Conservation (phyloP, 129 eudicot genomes). For the Gnaphalium uliginosum region DNA sequence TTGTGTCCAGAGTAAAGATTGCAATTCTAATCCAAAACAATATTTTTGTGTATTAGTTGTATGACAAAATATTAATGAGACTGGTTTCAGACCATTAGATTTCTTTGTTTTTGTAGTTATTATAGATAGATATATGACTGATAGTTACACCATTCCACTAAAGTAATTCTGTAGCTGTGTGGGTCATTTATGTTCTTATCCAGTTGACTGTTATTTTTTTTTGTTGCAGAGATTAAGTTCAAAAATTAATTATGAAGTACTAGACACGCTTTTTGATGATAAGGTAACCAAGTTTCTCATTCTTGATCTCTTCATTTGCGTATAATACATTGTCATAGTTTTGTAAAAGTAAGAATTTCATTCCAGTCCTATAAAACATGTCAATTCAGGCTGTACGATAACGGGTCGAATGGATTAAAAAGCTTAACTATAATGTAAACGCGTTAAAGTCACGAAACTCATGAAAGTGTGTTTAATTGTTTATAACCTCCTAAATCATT, state of each 20-base stretch:
- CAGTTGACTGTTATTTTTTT: neutral
- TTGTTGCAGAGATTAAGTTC: conserved; percentile 47
- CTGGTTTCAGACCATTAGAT: conserved; percentile 1
- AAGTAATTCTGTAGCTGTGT: neutral
- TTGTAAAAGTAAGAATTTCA: neutral
- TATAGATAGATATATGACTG: neutral
- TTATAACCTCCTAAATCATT: neutral
- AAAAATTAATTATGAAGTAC: conserved; percentile 41
- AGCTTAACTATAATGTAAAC: neutral
- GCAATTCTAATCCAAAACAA: neutral
- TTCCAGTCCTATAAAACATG: neutral
- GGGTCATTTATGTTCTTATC: neutral
- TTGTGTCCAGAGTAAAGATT: neutral
- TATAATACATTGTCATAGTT: neutral
- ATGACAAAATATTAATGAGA: neutral
- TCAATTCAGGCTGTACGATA: neutral
- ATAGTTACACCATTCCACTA: neutral
- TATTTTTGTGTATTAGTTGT: neutral
- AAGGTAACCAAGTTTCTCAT: conserved; percentile 43
- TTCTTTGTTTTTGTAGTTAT: neutral
- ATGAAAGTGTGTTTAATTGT: neutral
- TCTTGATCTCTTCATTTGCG: neutral
- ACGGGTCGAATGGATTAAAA: neutral
- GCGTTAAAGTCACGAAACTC: neutral
- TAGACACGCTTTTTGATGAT: conserved; percentile 31